Conservation (phyloP, 306 rosid genomes). For the Corylus americana region DNA sequence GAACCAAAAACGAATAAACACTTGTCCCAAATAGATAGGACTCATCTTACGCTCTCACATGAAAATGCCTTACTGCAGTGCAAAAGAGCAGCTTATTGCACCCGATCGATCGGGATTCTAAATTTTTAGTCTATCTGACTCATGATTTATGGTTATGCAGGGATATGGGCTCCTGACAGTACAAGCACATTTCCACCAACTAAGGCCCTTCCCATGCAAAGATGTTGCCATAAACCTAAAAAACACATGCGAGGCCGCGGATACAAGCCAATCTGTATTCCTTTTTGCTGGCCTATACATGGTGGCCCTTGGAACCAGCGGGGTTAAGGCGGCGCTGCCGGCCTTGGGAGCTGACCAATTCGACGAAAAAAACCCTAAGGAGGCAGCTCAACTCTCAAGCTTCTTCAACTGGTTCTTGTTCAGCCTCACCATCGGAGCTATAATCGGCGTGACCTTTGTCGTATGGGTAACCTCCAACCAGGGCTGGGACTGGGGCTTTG, state of each 20-base stretch:
- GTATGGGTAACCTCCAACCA: constrained; percentile 61
- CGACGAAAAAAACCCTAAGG: constrained; percentile 63
- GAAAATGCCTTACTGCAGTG: too few relatives aligned
- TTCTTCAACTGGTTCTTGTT: constrained; percentile 85
- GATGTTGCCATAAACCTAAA: constrained; percentile 27
- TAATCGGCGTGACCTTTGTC: constrained; percentile 63
- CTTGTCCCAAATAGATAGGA: too few relatives aligned
- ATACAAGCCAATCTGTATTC: constrained; percentile 44
- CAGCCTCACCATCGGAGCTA: constrained; percentile 67
- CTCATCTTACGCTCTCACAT: too few relatives aligned
- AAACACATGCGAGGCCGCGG: constrained; percentile 46
- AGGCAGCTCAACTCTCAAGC: constrained; percentile 62
- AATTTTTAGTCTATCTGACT: too few relatives aligned
- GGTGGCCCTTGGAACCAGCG: constrained; percentile 71
- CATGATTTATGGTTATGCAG: constrained; percentile 25
- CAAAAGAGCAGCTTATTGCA: too few relatives aligned
- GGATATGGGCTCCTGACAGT: constrained; percentile 62
- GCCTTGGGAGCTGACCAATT: constrained; percentile 86
- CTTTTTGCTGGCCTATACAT: constrained; percentile 71
- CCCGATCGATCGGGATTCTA: too few relatives aligned
- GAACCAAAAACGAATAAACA: too few relatives aligned
- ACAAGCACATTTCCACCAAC: constrained; percentile 57
- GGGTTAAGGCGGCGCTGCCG: constrained; percentile 73
- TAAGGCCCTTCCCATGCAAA: constrained; percentile 67
- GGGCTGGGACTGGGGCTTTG: constrained; percentile 77